A percentile compares a stretch with the other conserved stretches of the same genome.
Conservation (phyloP, 257 asterid genomes). For the Verbascum thapsus region DNA sequence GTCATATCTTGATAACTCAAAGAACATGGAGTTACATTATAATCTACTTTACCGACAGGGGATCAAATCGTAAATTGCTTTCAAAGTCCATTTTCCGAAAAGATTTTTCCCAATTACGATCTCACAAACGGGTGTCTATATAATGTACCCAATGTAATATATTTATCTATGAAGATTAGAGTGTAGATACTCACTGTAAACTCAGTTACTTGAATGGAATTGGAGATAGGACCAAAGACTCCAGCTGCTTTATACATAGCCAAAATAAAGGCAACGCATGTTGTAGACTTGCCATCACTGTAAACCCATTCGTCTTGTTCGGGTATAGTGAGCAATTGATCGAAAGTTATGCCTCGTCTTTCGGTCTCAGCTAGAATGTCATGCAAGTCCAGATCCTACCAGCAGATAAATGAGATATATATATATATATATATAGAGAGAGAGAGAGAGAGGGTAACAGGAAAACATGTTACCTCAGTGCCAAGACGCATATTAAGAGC, state of each 20-base stretch:
- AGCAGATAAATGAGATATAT: slow-evolving; percentile 25
- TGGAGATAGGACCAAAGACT: slow-evolving; percentile 71
- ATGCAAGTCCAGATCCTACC: slow-evolving; percentile 77
- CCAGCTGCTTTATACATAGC: slow-evolving; percentile 97
- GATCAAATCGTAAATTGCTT: too few relatives aligned
- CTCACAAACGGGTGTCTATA: not conserved
- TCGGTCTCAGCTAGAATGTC: slow-evolving; percentile 90
- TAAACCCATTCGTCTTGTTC: slow-evolving; percentile 98
- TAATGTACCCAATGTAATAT: not conserved
- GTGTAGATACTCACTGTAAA: slow-evolving; percentile 67
- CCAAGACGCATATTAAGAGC: slow-evolving; percentile 99
- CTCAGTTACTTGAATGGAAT: slow-evolving; percentile 94
- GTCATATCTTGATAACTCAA: too few relatives aligned
- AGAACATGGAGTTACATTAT: too few relatives aligned
- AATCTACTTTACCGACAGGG: too few relatives aligned
- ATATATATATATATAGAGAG: too few relatives aligned
- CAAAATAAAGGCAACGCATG: slow-evolving; percentile 94
- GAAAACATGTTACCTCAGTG: slow-evolving; percentile 62
- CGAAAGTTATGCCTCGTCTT: slow-evolving; percentile 83
- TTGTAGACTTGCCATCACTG: slow-evolving; percentile 96
- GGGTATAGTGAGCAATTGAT: slow-evolving; percentile 87
- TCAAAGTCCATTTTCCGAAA: too few relatives aligned
- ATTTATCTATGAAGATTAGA: slow-evolving; percentile 1
- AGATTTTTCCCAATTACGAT: too few relatives aligned
- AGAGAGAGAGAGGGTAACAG: not conserved